Evolutionary conservation across 1,139 yeast species (phyloP).

Genomic region (Magnusiomyces paraingens): DNA sequence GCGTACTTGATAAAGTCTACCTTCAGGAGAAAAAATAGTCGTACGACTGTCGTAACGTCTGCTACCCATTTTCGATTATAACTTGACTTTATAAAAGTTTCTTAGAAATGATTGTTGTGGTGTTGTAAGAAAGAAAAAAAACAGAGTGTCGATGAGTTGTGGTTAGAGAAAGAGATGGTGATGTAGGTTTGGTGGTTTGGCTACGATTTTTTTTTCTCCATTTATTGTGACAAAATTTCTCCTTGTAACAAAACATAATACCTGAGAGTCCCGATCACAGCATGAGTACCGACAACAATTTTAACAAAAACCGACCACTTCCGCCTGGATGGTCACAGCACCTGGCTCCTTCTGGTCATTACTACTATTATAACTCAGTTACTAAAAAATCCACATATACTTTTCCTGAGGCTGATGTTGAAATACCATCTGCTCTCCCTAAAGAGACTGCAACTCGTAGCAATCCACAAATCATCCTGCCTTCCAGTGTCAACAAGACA

Average conservation of each 20-base stretch:
- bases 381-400: slow-evolving; percentile 30
- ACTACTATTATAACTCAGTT: slow-evolving; percentile 27
- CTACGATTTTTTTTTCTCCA: not conserved
- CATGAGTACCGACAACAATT: not conserved
- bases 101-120: slow-evolving; percentile 1
- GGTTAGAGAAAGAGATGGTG: not conserved
- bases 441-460: no score
- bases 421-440: no score
- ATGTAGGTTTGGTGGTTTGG: not conserved
- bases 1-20: slow-evolving; percentile 79
- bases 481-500: no score
- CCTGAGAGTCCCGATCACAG: not conserved
- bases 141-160: not conserved
- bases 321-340: slow-evolving; percentile 31
- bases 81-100: not conserved
- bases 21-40: slow-evolving; percentile 97
- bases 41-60: slow-evolving; percentile 96
- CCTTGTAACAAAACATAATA: not conserved
- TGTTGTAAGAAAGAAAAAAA: slow-evolving; percentile 1
- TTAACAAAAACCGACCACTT: slow-evolving; percentile 12
- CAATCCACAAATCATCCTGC: no score
- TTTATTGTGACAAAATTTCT: not conserved
- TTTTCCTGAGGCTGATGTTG: not conserved
- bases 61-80: slow-evolving; percentile 42
- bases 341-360: slow-evolving; percentile 33